Evolutionary conservation across 108 stramenopile species (phyloP).

Genomic region (Cyclotella atomus): DNA sequence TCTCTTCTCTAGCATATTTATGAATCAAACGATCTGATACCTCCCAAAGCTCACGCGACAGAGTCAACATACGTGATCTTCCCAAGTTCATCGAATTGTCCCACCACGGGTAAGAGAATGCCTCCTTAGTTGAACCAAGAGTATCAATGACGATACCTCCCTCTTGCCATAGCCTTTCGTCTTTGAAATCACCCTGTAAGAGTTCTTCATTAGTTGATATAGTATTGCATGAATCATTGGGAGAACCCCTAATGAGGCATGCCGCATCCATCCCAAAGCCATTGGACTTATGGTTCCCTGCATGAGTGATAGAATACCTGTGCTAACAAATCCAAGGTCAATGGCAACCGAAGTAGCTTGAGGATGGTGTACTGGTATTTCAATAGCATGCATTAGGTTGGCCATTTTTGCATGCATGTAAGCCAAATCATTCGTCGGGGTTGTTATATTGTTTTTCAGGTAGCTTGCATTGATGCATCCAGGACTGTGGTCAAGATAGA

Average conservation of each 20-base stretch:
- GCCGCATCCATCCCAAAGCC: slow-evolving; percentile 40
- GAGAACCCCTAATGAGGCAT: slow-evolving; percentile 21
- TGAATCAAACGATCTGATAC: slow-evolving; percentile 16
- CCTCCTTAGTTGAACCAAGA: slow-evolving; percentile 29
- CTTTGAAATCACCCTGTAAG: slow-evolving; percentile 1
- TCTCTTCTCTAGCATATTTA: not conserved
- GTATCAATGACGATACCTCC: slow-evolving; percentile 39
- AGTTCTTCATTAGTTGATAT: slow-evolving; percentile 31
- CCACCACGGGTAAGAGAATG: slow-evolving; percentile 40
- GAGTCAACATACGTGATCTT: slow-evolving; percentile 28
- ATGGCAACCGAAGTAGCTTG: slow-evolving; percentile 30
- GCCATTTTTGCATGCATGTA: slow-evolving; percentile 50
- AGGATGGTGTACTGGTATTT: slow-evolving; percentile 34
- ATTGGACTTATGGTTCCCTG: slow-evolving; percentile 22
- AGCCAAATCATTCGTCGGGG: slow-evolving; percentile 24
- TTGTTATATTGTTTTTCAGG: slow-evolving; percentile 10
- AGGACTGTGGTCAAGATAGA: slow-evolving; percentile 7
- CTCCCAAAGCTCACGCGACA: slow-evolving; percentile 33
- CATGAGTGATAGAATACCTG: slow-evolving; percentile 45
- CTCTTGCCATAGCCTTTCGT: slow-evolving; percentile 22
- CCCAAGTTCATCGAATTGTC: slow-evolving; percentile 6
- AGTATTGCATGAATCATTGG: slow-evolving; percentile 41
- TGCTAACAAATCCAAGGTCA: slow-evolving; percentile 50
- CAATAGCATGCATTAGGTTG: slow-evolving; percentile 46
- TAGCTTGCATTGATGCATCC: slow-evolving; percentile 43